Evolutionary conservation across 352 stramenopile species (phyloP).

Genomic region (Globisporangium apiculatum): DNA sequence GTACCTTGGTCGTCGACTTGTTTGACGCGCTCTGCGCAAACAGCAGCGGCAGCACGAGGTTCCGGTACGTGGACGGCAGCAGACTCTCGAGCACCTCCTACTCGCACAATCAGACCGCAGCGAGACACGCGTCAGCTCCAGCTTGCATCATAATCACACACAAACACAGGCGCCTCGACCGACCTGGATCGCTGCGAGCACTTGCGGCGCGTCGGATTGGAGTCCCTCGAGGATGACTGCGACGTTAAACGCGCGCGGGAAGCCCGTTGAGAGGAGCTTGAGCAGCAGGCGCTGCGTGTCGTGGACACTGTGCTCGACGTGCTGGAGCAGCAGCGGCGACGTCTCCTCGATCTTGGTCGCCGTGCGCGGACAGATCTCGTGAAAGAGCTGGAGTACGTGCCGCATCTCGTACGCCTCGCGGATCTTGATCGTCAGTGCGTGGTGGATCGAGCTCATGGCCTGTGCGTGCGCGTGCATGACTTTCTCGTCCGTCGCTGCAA

Average conservation of each 20-base stretch:
- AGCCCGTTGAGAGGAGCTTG: slow-evolving; percentile 74
- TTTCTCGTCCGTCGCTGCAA: slow-evolving; percentile 44
- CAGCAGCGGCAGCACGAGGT: slow-evolving; percentile 59
- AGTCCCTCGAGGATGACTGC: slow-evolving; percentile 75
- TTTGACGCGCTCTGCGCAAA: slow-evolving; percentile 50
- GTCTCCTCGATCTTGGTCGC: slow-evolving; percentile 69
- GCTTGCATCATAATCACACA: neutral
- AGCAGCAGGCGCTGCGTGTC: slow-evolving; percentile 64
- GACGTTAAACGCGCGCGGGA: slow-evolving; percentile 80
- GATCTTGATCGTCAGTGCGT: slow-evolving; percentile 63
- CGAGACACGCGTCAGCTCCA: slow-evolving; percentile 3
- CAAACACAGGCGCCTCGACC: neutral
- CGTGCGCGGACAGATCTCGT: slow-evolving; percentile 63
- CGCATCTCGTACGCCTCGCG: slow-evolving; percentile 68
- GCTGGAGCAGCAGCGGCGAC: slow-evolving; percentile 63
- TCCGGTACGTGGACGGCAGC: slow-evolving; percentile 65
- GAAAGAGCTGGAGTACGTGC: slow-evolving; percentile 65
- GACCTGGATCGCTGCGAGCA: slow-evolving; percentile 74
- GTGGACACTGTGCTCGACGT: slow-evolving; percentile 74
- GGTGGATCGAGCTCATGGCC: slow-evolving; percentile 52
- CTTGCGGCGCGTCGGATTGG: slow-evolving; percentile 60
- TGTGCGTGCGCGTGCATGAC: slow-evolving; percentile 47
- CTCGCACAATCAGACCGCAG: neutral
- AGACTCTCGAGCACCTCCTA: slow-evolving; percentile 80
- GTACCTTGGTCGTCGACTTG: slow-evolving; percentile 53